Evolutionary conservation across 2,329 filamentous ascomycete genomes (phyloP).

Genomic region (Fusarium odoratissimum): DNA sequence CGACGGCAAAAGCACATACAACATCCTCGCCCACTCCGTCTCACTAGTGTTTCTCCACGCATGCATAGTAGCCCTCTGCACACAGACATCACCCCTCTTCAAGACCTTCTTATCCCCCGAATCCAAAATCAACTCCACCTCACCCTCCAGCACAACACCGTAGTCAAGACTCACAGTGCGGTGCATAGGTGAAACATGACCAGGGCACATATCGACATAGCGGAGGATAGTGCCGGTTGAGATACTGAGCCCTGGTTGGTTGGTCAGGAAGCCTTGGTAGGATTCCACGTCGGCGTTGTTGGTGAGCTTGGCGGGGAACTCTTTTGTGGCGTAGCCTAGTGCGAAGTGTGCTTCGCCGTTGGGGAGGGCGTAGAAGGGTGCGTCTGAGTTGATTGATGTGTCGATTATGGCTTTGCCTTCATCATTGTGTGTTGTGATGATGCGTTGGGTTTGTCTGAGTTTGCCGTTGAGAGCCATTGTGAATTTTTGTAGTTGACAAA

Average conservation of each 20-base stretch:
- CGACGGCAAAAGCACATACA: constrained; percentile 51
- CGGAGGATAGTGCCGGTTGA: constrained; percentile 57
- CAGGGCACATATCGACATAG: constrained; percentile 61
- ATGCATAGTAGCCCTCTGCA: constrained; percentile 69
- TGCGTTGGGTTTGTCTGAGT: constrained; percentile 34
- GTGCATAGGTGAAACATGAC: constrained; percentile 46
- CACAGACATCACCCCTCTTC: constrained; percentile 63
- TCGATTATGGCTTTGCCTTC: constrained; percentile 41
- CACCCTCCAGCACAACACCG: constrained; percentile 65
- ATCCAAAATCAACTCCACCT: constrained; percentile 64
- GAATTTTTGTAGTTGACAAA: fast-evolving
- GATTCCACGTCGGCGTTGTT: constrained; percentile 35
- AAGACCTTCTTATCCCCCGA: constrained; percentile 59
- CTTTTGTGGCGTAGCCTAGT: constrained; percentile 43
- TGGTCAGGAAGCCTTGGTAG: constrained; percentile 34
- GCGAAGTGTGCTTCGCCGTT: constrained; percentile 37
- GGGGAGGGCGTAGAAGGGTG: constrained; percentile 38
- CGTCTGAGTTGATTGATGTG: constrained; percentile 28
- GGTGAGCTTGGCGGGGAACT: constrained; percentile 38
- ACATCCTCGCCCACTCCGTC: constrained; percentile 59
- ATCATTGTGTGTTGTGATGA: constrained; percentile 45
- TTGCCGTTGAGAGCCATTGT: constrained; percentile 34
- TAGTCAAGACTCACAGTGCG: constrained; percentile 67
- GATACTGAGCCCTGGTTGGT: constrained; percentile 46
- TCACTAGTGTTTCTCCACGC: constrained; percentile 62